phyloP scores from a whole-genome alignment of 768 basidiomycete species.

The Tylopilus balloui region DNA sequence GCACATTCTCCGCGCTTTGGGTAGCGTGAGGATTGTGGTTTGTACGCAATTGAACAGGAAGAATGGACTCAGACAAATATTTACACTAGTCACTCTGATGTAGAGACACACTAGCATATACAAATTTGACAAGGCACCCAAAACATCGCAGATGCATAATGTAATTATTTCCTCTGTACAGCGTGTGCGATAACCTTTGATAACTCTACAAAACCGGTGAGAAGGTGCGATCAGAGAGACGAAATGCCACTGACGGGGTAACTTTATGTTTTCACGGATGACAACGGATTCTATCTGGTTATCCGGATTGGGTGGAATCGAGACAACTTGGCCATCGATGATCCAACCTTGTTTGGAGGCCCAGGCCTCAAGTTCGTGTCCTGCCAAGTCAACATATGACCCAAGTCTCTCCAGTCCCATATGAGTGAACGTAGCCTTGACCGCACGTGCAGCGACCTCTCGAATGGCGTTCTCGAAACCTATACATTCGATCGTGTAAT shows the following conservation, averaged over 20 bases:
- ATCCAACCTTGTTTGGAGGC: conserved; percentile 66
- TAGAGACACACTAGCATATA: background rate
- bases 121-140: conserved; percentile 7
- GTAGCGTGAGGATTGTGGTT: conserved; percentile 23
- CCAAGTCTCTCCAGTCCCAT: conserved; percentile 65
- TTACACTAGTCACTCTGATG: background rate
- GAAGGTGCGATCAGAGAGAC: background rate
- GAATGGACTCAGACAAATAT: background rate
- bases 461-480: conserved; percentile 85
- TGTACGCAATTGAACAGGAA: background rate
- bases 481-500: conserved; percentile 78
- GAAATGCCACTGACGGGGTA: conserved; percentile 58
- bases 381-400: conserved; percentile 69
- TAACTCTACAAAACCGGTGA: conserved; percentile 47
- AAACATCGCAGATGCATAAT: conserved; percentile 2
- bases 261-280: conserved; percentile 76
- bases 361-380: conserved; percentile 53
- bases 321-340: conserved; percentile 55
- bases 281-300: conserved; percentile 85
- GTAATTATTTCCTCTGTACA: conserved; percentile 44
- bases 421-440: conserved; percentile 72
- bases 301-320: conserved; percentile 77
- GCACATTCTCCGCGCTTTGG: conserved; percentile 63
- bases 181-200: conserved; percentile 74
- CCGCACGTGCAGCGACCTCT: conserved; percentile 70